Base-by-base conservation (phyloP, 768 basidiomycete genomes). In the Tylopilus balloui region DNA sequence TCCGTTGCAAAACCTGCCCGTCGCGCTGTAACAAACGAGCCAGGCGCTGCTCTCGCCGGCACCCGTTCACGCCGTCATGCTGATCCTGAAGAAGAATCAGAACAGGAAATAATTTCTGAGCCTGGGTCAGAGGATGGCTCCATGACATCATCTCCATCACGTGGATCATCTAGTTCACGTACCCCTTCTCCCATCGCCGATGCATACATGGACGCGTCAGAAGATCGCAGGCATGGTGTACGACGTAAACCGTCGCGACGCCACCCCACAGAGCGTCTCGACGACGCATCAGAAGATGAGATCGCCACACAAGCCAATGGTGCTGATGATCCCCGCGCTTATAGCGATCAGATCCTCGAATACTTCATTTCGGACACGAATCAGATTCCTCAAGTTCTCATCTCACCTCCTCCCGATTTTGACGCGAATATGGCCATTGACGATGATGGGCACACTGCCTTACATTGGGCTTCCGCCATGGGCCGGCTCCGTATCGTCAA, bases 391-490 rank as follows among this genome's bases (percentile, higher is more conserved):
- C 77, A 80, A 20, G 73, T 96, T 49, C 83, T 99, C 57, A 84
- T 95, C 52, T 78, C 78, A 34, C 96, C 93, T 14, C 93, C 95
- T 6, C 63, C 79, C 34, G 89, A 96, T 69, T 94, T 96, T 65
- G 92, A 98, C 66, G 84, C 96, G 12, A 92, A 98, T 60, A 88
- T 93, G 75, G 83, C 86, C 28, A 98, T 99, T 53, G 96, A 99
- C 71, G 96, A 98, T 54, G 96, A 99, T 63, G 92, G 92, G 0
- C 96, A 99, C 65, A 96, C 94, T 0, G 83, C 96, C 19, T 72
- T 99, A 13, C 96, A 99, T 59, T 99, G 96, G 96, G 95, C 94
- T 4, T 94, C 92, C 60, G 96, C 96, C 11, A 97, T 99, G 95
- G 96, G 96, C 25, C 87, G 96, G 35, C 84, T 97, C 47, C 84